Evolutionary conservation across 768 basidiomycete genomes (phyloP).

Genomic region (Boletus rubroflammeus): DNA sequence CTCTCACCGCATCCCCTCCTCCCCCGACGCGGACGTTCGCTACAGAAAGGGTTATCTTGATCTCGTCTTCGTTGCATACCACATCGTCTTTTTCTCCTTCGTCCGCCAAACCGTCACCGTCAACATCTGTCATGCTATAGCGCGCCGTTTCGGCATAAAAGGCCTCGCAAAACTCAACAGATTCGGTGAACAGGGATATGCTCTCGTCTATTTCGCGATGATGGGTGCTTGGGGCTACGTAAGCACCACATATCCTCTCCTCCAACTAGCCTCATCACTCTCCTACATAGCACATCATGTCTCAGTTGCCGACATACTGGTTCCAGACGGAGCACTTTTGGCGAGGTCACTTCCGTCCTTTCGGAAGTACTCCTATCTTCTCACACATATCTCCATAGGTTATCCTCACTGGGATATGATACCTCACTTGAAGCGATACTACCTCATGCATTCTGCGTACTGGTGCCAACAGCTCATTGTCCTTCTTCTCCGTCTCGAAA

Average conservation of each 20-base stretch:
- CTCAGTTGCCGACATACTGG: conserved; percentile 79
- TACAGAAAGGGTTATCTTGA: conserved; percentile 77
- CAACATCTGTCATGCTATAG: conserved; percentile 63
- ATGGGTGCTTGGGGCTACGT: conserved; percentile 79
- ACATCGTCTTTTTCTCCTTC: conserved; percentile 88
- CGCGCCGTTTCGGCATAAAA: conserved; percentile 65
- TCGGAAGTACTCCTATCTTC: not conserved
- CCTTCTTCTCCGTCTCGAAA: conserved; percentile 80
- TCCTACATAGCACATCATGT: conserved; percentile 72
- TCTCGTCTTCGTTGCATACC: conserved; percentile 72
- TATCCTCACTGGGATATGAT: conserved; percentile 92
- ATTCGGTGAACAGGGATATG: conserved; percentile 92
- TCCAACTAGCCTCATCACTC: not conserved
- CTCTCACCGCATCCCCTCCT: conserved; percentile 55
- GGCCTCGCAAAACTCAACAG: conserved; percentile 66
- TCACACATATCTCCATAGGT: conserved; percentile 38
- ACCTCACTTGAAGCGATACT: conserved; percentile 83
- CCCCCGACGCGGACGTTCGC: conserved; percentile 50
- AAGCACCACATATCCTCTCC: conserved; percentile 26
- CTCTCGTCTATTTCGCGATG: conserved; percentile 70
- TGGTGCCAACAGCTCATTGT: conserved; percentile 95
- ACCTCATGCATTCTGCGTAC: conserved; percentile 89
- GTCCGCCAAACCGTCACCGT: conserved; percentile 72
- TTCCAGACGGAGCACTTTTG: conserved; percentile 81
- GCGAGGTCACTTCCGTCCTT: conserved; percentile 49